Evolutionary conservation across 768 basidiomycete genomes (phyloP), one percentile per base, ranked within the genome.

Genomic region (Leccinum incarnatum): DNA sequence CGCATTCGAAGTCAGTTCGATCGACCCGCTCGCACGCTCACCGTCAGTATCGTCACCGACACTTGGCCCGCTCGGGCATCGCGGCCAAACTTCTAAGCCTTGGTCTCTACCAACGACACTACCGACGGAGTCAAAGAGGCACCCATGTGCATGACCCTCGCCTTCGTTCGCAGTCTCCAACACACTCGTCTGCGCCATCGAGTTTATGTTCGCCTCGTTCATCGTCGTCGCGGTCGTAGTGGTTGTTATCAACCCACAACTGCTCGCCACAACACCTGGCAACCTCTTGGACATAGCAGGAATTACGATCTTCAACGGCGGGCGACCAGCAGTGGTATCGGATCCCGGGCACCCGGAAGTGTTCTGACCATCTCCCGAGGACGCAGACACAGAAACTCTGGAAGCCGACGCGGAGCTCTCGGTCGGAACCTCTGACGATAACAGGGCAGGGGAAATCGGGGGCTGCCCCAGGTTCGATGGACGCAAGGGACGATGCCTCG

Each of bases 391-490:
- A 45, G 11, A 2, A 11, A 5, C n/a, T 45, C 52, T 25, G 2
- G 3, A 14, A 5, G 49, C 51, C 6, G 36, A 14, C 30, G 46
- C 19, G 30, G 15, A 7, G 5, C 11, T 25, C n/a, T 34, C 47
- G 10, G 52, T 29, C 9, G 34, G 54, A 29, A 3, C 47, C 2
- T 15, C 9, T 32, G 51, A 7, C 9, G 60, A 46, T 49, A 56
- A 48, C 2, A 53, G 15, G 1, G 2, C 32, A 14, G 61, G 47
- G 2, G 45, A 54, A 50, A 59, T 25, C 1, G 59, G 42, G 19
- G 42, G 60, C 12, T 53, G n/a, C 6, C 56, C 37, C 0, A 66
- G 58, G 27, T 57, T 69, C 2, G 72, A 73, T 4, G 63, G 55
- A 4, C 4, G 54, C 15, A 3, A 9, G 8, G 62, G 61, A 17